Evolutionary conservation across 2,329 filamentous ascomycete genomes (phyloP), one percentile per base, ranked within the genome.

Genomic region (Thelonectria olida): DNA sequence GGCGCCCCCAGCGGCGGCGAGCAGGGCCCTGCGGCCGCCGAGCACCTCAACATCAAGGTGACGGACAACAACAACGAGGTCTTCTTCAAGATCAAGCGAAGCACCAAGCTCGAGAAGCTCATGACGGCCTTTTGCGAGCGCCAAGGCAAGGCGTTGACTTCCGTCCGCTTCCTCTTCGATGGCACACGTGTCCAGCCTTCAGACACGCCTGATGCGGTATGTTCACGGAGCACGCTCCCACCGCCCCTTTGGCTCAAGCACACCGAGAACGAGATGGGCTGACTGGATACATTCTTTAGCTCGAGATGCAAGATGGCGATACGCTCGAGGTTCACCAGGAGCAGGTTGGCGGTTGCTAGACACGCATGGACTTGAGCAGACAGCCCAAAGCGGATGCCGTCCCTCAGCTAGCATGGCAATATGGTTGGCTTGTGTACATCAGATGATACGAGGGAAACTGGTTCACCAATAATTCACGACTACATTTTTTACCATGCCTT

Each of bases 61-160:
- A 98, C 96, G 0, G 96, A 99, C 73, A 97, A 97, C 82, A 97
- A 97, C 83, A 99, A 99, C 78, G 96, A 99, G 77, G 95, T 99
- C 72, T 99, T 98, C 80, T 99, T 99, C 85, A 99, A 99, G 85
- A 99, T 99, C 83, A 99, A 99, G 90, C 88, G 94, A 36, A 93
- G 91, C 20, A 99, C 96, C 1, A 92, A 93, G 77, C 87, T 99
- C 2, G 96, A 97, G 82, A 99, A 99, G 84, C 85, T 99, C 56
- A 99, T 99, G 96, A 91, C 93, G 64, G 96, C 96, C 19, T 99
- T 98, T 79, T 99, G 96, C 79, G 95, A 98, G 69, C 88, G 96
- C 22, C 94, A 97, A 77, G 96, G 96, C 72, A 98, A 98, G 84
- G 88, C 90, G 31, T 82, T 90, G 7, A 87, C 84, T 31, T 95